Conservation (phyloP, 2,329 filamentous ascomycete genomes). For the Aspergillus costaricaensis region DNA sequence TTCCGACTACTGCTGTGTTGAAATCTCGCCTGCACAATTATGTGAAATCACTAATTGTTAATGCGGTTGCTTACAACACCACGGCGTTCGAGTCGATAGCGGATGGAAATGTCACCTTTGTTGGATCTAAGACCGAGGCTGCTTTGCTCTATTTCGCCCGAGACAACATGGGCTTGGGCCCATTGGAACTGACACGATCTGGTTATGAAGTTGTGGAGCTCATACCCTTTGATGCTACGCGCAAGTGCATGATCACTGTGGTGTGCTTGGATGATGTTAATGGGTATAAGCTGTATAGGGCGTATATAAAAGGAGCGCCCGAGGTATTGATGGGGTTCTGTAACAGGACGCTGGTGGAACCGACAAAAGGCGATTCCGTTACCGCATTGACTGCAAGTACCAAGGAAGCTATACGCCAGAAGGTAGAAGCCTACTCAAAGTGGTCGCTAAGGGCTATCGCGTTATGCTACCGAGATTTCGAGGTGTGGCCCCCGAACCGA, state of each 20-base stretch:
- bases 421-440: slow-evolving; percentile 61
- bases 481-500: slow-evolving; percentile 43
- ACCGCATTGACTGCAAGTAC: slow-evolving; percentile 22
- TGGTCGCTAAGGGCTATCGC: slow-evolving; percentile 54
- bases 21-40: not conserved
- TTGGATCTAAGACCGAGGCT: slow-evolving; percentile 74
- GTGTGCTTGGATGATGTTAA: slow-evolving; percentile 25
- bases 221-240: slow-evolving; percentile 71
- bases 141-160: slow-evolving; percentile 67
- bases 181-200: slow-evolving; percentile 61
- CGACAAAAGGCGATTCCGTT: slow-evolving; percentile 35
- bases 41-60: not conserved
- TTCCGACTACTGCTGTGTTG: slow-evolving; percentile 32
- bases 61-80: slow-evolving; percentile 41
- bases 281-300: slow-evolving; percentile 30
- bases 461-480: slow-evolving; percentile 32
- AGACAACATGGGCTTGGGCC: slow-evolving; percentile 62
- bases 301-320: slow-evolving; percentile 48
- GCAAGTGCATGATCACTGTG: slow-evolving; percentile 62
- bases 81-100: slow-evolving; percentile 73
- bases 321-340: slow-evolving; percentile 40
- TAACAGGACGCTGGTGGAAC: not conserved
- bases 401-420: slow-evolving; percentile 28
- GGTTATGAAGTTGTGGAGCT: slow-evolving; percentile 64
- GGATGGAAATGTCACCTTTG: slow-evolving; percentile 62